These are phyloP conservation scores for Globisporangium cylindrosporum DNA, from an alignment of 352 stramenopile species.

Conservation along the genomic window DNA sequence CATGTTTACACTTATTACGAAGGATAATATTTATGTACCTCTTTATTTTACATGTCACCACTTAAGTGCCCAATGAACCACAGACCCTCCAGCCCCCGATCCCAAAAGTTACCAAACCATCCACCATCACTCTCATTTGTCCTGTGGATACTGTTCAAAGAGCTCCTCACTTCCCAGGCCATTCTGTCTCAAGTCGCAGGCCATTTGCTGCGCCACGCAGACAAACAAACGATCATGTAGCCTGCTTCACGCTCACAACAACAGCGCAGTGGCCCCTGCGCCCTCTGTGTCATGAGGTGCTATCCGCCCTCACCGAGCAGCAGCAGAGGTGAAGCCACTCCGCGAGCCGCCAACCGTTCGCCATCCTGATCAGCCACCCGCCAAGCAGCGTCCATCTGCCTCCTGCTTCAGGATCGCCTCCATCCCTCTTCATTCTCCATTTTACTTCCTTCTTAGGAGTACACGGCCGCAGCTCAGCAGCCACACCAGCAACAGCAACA, in stretches of 20 bases:
- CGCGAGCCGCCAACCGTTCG: too few species aligned
- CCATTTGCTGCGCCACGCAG: not conserved
- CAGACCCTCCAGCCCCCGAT: not conserved
- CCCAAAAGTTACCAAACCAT: not conserved
- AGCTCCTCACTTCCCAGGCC: not conserved
- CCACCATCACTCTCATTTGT: not conserved
- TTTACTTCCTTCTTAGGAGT: not conserved
- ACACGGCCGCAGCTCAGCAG: not conserved
- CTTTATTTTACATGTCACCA: not conserved
- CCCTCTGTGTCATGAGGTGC: not conserved
- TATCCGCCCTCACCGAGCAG: not conserved
- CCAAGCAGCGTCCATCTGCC: not conserved
- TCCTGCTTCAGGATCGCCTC: not conserved
- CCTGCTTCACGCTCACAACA: not conserved
- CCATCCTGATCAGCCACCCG: not conserved
- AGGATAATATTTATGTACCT: not conserved
- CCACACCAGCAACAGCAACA: not conserved
- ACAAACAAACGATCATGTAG: not conserved
- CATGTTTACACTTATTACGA: not conserved
- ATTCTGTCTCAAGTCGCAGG: not conserved
- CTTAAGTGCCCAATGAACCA: not conserved
- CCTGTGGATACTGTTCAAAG: not conserved
- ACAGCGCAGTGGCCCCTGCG: not conserved
- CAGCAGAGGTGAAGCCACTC: not conserved
- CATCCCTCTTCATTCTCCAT: not conserved